Base-by-base conservation (phyloP, 257 asterid genomes). In the Marsdenia floribunda region DNA sequence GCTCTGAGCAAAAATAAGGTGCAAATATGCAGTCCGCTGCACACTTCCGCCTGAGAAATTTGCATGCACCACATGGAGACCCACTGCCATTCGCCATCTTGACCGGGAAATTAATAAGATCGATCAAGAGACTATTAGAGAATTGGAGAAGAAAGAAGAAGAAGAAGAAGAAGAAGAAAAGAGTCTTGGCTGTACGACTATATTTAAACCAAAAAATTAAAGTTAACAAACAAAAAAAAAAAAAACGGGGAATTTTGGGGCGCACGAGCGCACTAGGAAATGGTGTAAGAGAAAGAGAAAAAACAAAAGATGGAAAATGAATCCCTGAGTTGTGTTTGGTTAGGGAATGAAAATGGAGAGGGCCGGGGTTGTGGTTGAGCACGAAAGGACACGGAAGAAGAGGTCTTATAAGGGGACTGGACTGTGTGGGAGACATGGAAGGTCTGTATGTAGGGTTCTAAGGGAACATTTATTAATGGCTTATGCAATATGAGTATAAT, bases 41-140 rank as follows among this genome's bases (percentile, higher is more conserved):
- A 59, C 98, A 93, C 49, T 91, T 93, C 29, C 98, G 84, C 65
- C 98, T 87, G 46, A 93, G 87, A 42, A 93, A 93, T 84, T 93
- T 93, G 89, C 98, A 93, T 68, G 98, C 98, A 24, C 98, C 98
- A 83, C 98, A 93, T n/a, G 98, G 98, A 0, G 97, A 88, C 1
- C 96, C 91, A 9, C 77, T 72, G 24, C 88, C 86, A 49, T 81
- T 77, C 4, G 89, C 86, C 85, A 87, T 80, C 50, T 22, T 40
- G 37, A 33, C 10, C 53, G 14, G 47, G 47, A 42, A 29, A 29
- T 1, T 29, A 29, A 0, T 29, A 29, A 29, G 33, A 29, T 29
- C 33, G 33, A 29, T 29, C 33, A 29, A 1, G 33, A 1, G 33
- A 29, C 47, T 44, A 7, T 11, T 44, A 44, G 12, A 44, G 12